Percentiles rank a stretch among this genome's conserved stretches.
Evolutionary conservation across 1,284 basidiomycete genomes (phyloP).

Genomic region (Exsudoporus floridanus): DNA sequence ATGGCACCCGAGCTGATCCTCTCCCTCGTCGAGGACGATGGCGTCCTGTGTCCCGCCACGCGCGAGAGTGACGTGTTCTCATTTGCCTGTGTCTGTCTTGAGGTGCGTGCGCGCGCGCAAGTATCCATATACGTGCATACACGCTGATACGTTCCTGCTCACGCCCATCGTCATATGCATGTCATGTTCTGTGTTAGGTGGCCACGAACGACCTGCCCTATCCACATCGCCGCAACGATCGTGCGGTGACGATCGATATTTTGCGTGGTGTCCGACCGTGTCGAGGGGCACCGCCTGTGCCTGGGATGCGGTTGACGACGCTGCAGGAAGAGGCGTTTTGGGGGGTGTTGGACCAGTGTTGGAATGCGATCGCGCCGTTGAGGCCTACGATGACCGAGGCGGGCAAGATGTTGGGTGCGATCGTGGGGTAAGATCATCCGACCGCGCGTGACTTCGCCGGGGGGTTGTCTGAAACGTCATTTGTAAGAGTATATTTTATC

Average conservation of each 20-base stretch:
- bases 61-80: conserved; percentile 56
- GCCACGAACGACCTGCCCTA: conserved; percentile 52
- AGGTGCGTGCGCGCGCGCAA: conserved; percentile 38
- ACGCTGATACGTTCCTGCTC: too few species aligned
- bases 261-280: conserved; percentile 50
- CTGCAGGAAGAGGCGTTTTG: conserved; percentile 36
- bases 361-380: conserved; percentile 34
- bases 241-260: conserved; percentile 54
- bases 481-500: background rate
- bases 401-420: conserved; percentile 12
- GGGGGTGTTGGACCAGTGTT: conserved; percentile 44
- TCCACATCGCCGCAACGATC: conserved; percentile 50
- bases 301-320: conserved; percentile 20
- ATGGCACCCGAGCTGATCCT: conserved; percentile 55
- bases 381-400: conserved; percentile 34
- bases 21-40: conserved; percentile 49
- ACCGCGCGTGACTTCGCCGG: too few species aligned
- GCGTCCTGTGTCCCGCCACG: conserved; percentile 42
- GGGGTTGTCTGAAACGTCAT: background rate
- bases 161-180: too few species aligned
- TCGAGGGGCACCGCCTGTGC: conserved; percentile 24
- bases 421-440: conserved; percentile 1
- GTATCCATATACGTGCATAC: too few species aligned
- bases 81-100: conserved; percentile 56
- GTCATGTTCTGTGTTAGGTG: conserved; percentile 36